Evolutionary conservation across 495 filamentous ascomycete genomes (phyloP), one percentile per base, ranked within the genome.

Genomic region (Poronia punctata): DNA sequence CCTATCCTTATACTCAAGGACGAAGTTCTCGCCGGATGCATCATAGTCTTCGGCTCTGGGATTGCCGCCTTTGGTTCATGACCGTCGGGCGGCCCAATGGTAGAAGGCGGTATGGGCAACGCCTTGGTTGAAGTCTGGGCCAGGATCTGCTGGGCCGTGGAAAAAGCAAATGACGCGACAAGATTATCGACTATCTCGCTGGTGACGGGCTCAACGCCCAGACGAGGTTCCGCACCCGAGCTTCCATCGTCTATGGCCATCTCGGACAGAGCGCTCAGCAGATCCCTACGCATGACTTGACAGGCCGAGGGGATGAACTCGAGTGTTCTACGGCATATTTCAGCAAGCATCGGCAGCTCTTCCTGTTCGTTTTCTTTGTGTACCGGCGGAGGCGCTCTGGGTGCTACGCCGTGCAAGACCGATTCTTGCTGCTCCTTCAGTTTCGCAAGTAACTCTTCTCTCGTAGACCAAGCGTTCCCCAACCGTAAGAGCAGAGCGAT

Each of bases 111-210:
- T 20, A 87, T 80, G 1, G 75, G 71, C 7, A 87, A 65, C 4
- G 75, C 67, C 25, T 80, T 78, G 5, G 84, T 85, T 3, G 73
- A 74, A 0, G 85, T 94, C 52, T 87, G 84, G 6, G 76, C 72
- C 5, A 95, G 65, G 16, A 95, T 77, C 46, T 89, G 84, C 50
- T 83, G 78, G 7, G 81, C 72, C 17, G 84, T 81, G 18, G 83
- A 79, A 55, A 87, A 95, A 7, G 78, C 82, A 75, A 90, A 96
- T 0, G 87, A 88, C 4, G 80, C 80, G 7, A 95, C 80, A 4
- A 96, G 54, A 50, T 92, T 88, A 52, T 88, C 83, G 31, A 92
- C 75, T 11, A 87, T 61, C 45, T 79, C 72, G 24, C 54, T 52
- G 3, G 59, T 48, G 0, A 61, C 30, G 10, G 63, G 52, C 40